phyloP scores from a whole-genome alignment of 768 basidiomycete species.

The Pleurotus giganteus region DNA sequence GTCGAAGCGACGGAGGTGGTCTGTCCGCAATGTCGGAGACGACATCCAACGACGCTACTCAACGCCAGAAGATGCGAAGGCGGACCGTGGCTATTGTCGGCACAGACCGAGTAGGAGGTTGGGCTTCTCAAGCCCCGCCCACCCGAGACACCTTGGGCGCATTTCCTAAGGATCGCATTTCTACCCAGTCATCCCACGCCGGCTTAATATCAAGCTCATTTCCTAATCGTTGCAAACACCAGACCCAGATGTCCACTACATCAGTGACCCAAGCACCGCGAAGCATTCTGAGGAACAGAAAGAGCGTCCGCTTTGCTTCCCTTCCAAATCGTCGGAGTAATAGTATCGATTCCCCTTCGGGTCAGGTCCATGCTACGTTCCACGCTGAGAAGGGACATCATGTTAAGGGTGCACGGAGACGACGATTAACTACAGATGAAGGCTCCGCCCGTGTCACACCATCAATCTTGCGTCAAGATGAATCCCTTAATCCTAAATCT shows the following conservation, averaged over 20 bases:
- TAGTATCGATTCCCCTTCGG: constrained; percentile 1
- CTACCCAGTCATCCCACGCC: constrained; percentile 16
- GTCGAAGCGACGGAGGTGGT: neutral
- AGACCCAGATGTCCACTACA: constrained; percentile 9
- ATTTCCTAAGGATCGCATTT: constrained; percentile 14
- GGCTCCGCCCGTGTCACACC: neutral
- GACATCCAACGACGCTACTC: neutral
- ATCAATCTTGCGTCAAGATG: neutral
- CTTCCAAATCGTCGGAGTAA: constrained; percentile 20
- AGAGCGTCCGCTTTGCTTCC: constrained; percentile 43
- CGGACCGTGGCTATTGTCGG: constrained; percentile 6
- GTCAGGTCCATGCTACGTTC: neutral
- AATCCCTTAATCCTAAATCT: neutral
- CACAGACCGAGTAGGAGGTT: neutral
- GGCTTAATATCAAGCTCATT: constrained; percentile 18
- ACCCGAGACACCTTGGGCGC: constrained; percentile 14
- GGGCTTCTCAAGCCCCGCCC: neutral
- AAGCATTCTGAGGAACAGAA: constrained; percentile 37
- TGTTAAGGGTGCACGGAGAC: neutral
- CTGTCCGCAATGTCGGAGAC: neutral
- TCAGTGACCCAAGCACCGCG: constrained; percentile 22
- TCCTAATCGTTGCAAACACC: constrained; percentile 14
- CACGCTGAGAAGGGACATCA: neutral
- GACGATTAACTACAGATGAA: neutral
- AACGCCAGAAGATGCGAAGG: constrained; percentile 3